These are phyloP conservation scores for Musa itinerans DNA, from an alignment of 176 grass and related monocot genomes.

Conservation along the genomic window DNA sequence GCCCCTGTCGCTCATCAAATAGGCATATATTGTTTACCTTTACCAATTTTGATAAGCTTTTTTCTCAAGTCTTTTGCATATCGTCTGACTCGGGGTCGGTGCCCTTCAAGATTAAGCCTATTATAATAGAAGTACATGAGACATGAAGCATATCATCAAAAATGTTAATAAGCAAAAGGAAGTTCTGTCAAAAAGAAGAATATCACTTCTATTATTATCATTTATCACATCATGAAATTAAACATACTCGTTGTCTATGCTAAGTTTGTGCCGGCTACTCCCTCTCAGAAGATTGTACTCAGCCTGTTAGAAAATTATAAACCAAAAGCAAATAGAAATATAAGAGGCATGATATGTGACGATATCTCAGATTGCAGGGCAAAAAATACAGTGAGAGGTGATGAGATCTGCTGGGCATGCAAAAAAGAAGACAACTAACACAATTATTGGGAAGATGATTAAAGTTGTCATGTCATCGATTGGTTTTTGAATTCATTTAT, in stretches of 20 bases:
- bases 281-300: conserved; percentile 58
- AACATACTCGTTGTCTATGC: conserved; percentile 62
- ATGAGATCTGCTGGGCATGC: no score
- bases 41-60: conserved; percentile 82
- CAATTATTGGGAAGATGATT: no score
- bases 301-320: conserved; percentile 42
- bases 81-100: conserved; percentile 65
- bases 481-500: no score
- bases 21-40: conserved; percentile 47
- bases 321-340: conserved; percentile 20
- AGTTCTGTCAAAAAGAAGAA: background rate
- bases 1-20: background rate
- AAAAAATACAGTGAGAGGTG: no score
- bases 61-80: conserved; percentile 68
- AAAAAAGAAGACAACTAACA: background rate
- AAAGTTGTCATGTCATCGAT: no score
- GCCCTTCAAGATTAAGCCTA: conserved; percentile 86
- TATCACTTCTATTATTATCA: background rate
- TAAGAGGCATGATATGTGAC: background rate
- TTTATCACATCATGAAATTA: background rate
- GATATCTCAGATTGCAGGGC: background rate
- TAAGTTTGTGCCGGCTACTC: conserved; percentile 43
- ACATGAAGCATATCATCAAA: background rate
- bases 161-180: background rate
- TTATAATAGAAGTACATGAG: background rate